Conservation (phyloP, 768 basidiomycete genomes). For the Tylopilus felleus region DNA sequence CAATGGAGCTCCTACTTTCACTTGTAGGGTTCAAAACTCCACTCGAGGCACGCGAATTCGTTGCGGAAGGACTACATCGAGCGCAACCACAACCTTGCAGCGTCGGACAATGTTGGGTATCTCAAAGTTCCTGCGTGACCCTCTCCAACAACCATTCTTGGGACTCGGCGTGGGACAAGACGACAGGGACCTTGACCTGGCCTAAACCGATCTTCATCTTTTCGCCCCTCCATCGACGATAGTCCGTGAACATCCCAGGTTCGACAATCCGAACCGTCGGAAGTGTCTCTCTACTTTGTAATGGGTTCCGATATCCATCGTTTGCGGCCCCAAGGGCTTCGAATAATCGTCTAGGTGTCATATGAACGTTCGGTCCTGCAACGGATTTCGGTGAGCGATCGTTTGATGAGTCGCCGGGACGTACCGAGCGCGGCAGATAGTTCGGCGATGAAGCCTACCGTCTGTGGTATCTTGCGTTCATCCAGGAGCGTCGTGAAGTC, state of each 20-base stretch:
- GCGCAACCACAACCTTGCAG: too few species aligned
- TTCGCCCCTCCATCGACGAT: slow-evolving; percentile 8
- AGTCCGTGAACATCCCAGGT: slow-evolving; percentile 11
- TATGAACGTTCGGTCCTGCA: neutral
- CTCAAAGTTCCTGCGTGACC: slow-evolving; percentile 3
- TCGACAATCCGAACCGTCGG: slow-evolving; percentile 15
- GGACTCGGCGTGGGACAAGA: neutral
- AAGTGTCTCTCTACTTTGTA: neutral
- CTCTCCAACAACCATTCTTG: slow-evolving; percentile 9
- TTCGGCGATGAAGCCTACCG: slow-evolving; percentile 13
- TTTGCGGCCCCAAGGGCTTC: slow-evolving; percentile 3
- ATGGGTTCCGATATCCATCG: neutral
- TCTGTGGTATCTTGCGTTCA: slow-evolving; percentile 1
- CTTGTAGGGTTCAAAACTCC: neutral
- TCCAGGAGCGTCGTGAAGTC: slow-evolving; percentile 14
- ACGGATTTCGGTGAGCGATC: too few species aligned
- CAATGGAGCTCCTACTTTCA: too few species aligned
- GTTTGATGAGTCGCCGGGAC: neutral
- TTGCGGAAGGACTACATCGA: neutral
- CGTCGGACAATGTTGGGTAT: neutral
- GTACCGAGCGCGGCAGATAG: neutral
- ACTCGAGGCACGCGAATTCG: neutral
- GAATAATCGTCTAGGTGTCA: neutral
- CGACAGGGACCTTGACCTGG: slow-evolving; percentile 16
- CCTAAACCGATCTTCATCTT: slow-evolving; percentile 2